Evolutionary conservation across 495 filamentous ascomycete species (phyloP), one percentile per base, ranked within the genome.

Genomic region (Penicillium bialowiezense): DNA sequence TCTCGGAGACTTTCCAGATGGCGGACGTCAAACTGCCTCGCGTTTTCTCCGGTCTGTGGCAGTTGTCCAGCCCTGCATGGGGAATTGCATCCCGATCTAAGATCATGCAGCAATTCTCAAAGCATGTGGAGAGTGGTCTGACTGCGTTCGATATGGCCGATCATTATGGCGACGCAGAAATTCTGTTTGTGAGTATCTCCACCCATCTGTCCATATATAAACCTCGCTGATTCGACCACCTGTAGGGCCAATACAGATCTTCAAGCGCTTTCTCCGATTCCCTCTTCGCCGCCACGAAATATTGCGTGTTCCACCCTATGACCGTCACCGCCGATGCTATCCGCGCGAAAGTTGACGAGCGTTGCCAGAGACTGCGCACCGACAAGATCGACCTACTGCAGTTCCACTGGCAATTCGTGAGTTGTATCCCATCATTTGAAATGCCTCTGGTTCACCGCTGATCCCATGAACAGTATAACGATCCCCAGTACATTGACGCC

Each of bases 391-490:
- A 74, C 50, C 59, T 74, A 7, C 50, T 76, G 7, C 71, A 76
- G 49, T 72, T 76, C 49, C 72, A 74, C 45, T 76, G 71, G 70
- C 67, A 74, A 51, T 58, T 73, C 55, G 68, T 74, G 59, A 45
- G 69, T 47, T 29, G 8, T 31, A 39, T 13, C 1, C 9, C n/a
- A 2, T 4, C 18, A 39, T 4, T 7, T 1, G 2, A 18, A 6
- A 38, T 20, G n/a, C 1, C n/a, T 18, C 3, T 8, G 19, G 10
- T 21, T 5, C 8, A 23, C 21, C 8, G 18, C 36, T 39, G 18
- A 13, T 21, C 6, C 20, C 13, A 5, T 43, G 15, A 4, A 26
- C 40, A 75, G 72, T 76, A 74, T 51, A 48, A 59, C 9, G 64
- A 60, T 29, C 62, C 64, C 48, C 61, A 65, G 33, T 74, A 76